Evolutionary conservation across 1,284 basidiomycete genomes (phyloP), one percentile per base, ranked within the genome.

Genomic region (Phylloboletellus chloephorus): DNA sequence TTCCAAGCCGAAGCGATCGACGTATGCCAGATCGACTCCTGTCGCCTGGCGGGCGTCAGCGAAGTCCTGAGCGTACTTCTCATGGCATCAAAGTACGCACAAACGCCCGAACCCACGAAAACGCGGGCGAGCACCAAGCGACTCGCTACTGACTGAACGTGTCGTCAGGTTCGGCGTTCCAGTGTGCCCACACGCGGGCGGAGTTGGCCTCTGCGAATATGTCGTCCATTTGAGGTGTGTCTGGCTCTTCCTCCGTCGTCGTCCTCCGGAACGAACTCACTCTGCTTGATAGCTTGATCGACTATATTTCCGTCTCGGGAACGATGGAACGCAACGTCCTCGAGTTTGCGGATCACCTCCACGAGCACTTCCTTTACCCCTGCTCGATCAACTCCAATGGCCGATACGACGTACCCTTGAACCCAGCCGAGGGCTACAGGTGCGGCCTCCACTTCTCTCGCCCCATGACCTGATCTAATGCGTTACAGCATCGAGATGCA

Each of bases 11-110:
- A 92, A 37, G 91, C 92, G 11, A 91, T 97, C 57, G 56, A 58
- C 23, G 93, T 96, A n/a, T 85, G 82, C 51, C 93, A 97, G 65
- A 93, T 97, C 60, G 94, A 97, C 70, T 89, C 88, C 24, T 96
- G 93, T 66, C 81, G 93, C 42, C 71, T 96, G 20, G 91, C 87
- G 3, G 93, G 93, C 43, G 89, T 96, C 39, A 92, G 88, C 64
- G 93, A 98, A 70, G 87, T 96, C 20, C 69, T 97, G 37, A 84
- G 83, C 44, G 90, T 97, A n/a, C 69, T 98, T 47, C 73, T 97
- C 46, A 93, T 97, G 89, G 82, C 89, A 9, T 85, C 91, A 48
- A 96, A 96, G 82, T 83, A 53, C 50, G 73, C 55, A 48, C 46
- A 19, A 21, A 39, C n/a, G n/a, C n/a, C n/a, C n/a, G n/a, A n/a